Percentiles rank a stretch among this genome's conserved stretches.
These are phyloP conservation scores for Globisporangium spinosum DNA, from an alignment of 352 stramenopile species.

Conservation along the genomic window DNA sequence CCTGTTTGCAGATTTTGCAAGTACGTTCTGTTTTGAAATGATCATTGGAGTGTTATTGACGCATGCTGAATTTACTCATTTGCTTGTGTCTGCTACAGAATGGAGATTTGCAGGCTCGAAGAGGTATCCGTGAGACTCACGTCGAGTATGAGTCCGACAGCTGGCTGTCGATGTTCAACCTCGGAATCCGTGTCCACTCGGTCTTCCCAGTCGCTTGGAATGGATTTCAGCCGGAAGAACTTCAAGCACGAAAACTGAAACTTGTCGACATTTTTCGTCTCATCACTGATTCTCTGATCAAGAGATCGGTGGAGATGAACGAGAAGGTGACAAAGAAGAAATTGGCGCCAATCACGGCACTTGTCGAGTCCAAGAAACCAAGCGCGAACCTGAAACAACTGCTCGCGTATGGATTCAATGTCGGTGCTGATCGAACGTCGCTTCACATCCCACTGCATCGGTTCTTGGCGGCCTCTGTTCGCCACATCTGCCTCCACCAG, in stretches of 20 bases:
- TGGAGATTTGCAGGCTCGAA: constrained; percentile 66
- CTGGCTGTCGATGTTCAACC: constrained; percentile 88
- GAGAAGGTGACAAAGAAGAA: constrained; percentile 49
- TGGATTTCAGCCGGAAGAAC: constrained; percentile 42
- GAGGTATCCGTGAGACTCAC: constrained; percentile 68
- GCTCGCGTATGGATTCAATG: constrained; percentile 64
- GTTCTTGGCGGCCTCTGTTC: constrained; percentile 68
- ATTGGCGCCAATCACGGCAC: constrained; percentile 31
- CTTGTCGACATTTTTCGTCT: constrained; percentile 47
- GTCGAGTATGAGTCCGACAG: constrained; percentile 88
- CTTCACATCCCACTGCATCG: constrained; percentile 83
- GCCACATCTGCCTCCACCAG: constrained; percentile 61
- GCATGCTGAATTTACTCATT: background rate
- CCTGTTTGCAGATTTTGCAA: constrained; percentile 64
- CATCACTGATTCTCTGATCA: constrained; percentile 41
- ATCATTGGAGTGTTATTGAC: too few relatives aligned
- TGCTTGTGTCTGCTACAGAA: constrained; percentile 33
- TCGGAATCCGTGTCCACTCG: constrained; percentile 84
- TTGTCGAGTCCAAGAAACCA: constrained; percentile 24
- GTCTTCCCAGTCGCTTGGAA: constrained; percentile 80
- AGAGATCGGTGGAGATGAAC: constrained; percentile 47
- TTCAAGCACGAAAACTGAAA: constrained; percentile 26
- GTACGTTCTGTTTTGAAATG: constrained; percentile 21
- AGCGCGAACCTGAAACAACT: constrained; percentile 18
- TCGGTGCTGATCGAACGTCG: constrained; percentile 54